phyloP scores from a whole-genome alignment of 2,329 filamentous ascomycete species.

The Microsporum ferrugineum region DNA sequence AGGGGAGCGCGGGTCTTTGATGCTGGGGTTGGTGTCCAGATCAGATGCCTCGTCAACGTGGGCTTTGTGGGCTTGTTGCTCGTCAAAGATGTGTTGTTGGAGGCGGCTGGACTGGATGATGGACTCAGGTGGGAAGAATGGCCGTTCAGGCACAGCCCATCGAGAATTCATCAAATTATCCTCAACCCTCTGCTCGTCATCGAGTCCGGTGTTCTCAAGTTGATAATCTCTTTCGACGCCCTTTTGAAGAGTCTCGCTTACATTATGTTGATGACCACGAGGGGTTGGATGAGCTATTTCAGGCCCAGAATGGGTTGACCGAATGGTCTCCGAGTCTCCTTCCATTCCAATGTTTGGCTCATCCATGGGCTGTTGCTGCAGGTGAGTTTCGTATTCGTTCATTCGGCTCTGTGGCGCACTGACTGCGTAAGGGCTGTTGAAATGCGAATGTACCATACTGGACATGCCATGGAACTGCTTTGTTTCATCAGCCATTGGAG shows the following conservation, averaged over 20 bases:
- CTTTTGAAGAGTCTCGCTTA: slow-evolving; percentile 66
- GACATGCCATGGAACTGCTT: slow-evolving; percentile 23
- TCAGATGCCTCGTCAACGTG: slow-evolving; percentile 47
- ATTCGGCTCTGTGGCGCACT: slow-evolving; percentile 16
- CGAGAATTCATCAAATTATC: slow-evolving; percentile 25
- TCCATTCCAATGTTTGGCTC: slow-evolving; percentile 4
- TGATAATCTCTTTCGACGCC: slow-evolving; percentile 83
- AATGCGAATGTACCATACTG: background rate
- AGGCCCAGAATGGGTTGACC: slow-evolving; percentile 12
- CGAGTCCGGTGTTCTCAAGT: slow-evolving; percentile 66
- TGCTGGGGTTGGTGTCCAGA: slow-evolving; percentile 62
- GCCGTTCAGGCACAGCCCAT: slow-evolving; percentile 27
- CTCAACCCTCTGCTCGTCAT: slow-evolving; percentile 51
- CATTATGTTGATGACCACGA: slow-evolving; percentile 55
- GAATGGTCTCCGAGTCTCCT: slow-evolving; percentile 12
- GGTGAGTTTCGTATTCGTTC: slow-evolving; percentile 7
- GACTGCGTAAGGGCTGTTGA: background rate
- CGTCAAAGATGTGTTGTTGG: slow-evolving; percentile 27
- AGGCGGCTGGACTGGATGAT: slow-evolving; percentile 21
- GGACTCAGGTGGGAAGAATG: slow-evolving; percentile 4
- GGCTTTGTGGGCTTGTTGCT: slow-evolving; percentile 19
- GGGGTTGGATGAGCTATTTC: slow-evolving; percentile 52
- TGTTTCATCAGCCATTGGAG: slow-evolving; percentile 47
- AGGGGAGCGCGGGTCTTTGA: slow-evolving; percentile 42
- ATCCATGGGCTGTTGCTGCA: slow-evolving; percentile 15